Evolutionary conservation across 169 alveolate genomes (phyloP).

Genomic region (Plasmodium blacklocki): DNA sequence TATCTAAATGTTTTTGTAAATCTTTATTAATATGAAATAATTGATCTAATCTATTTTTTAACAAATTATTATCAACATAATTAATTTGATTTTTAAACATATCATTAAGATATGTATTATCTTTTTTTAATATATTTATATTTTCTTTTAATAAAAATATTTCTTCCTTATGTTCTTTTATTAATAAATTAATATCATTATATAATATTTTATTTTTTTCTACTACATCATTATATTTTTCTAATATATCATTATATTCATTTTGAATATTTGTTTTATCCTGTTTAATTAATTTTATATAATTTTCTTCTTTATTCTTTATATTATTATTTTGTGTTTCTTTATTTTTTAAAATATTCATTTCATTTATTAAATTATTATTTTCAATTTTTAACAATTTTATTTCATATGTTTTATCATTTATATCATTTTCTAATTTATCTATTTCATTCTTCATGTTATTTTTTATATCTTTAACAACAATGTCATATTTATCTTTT

Average conservation of each 20-base stretch:
- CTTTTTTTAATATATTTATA: constrained; percentile 30
- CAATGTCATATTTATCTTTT: constrained; percentile 37
- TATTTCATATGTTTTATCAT: constrained; percentile 27
- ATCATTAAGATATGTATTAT: constrained; percentile 31
- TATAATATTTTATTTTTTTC: constrained; percentile 24
- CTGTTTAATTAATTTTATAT: constrained; percentile 4
- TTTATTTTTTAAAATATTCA: background rate
- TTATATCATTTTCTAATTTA: background rate
- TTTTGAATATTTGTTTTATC: constrained; percentile 36
- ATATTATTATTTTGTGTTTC: constrained; percentile 16
- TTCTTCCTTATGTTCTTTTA: constrained; percentile 22
- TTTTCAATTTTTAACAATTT: constrained; percentile 11
- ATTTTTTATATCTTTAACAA: constrained; percentile 22
- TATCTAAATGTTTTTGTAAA: constrained; percentile 23
- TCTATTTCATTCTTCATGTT: constrained; percentile 18
- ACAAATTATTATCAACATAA: constrained; percentile 11
- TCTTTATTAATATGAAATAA: constrained; percentile 30
- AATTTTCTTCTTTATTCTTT: constrained; percentile 54
- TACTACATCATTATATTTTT: constrained; percentile 19
- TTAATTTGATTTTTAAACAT: constrained; percentile 12
- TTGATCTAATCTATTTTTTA: constrained; percentile 43
- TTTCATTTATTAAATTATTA: constrained; percentile 2
- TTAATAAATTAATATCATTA: constrained; percentile 12
- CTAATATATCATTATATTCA: constrained; percentile 4
- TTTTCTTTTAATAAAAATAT: constrained; percentile 19